Conservation (phyloP, 306 rosid genomes). For the Malus sylvestris region DNA sequence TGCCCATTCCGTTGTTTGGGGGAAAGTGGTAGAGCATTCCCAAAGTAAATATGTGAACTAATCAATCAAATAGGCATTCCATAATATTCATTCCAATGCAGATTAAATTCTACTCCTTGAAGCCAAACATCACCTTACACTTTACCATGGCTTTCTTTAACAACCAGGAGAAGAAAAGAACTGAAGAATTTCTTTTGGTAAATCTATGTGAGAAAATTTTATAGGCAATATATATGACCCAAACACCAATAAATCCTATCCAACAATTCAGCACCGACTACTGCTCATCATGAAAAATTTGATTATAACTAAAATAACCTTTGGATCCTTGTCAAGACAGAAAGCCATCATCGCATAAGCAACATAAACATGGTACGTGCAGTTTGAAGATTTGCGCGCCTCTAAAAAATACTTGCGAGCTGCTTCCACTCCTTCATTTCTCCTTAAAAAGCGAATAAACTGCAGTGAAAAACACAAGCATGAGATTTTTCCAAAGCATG, state of each 20-base stretch:
- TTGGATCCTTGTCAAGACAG: slow-evolving; percentile 94
- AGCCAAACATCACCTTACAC: background rate
- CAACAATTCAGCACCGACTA: background rate
- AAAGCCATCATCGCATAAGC: slow-evolving; percentile 91
- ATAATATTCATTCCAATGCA: background rate
- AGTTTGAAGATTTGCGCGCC: slow-evolving; percentile 80
- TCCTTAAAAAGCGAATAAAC: slow-evolving; percentile 88
- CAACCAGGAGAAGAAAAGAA: background rate
- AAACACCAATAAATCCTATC: slow-evolving; percentile 6
- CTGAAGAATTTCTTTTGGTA: background rate
- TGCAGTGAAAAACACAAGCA: slow-evolving; percentile 43
- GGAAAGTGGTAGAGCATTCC: background rate
- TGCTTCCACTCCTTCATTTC: slow-evolving; percentile 96
- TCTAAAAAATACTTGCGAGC: slow-evolving; percentile 91
- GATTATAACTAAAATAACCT: slow-evolving; percentile 36
- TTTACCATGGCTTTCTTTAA: background rate
- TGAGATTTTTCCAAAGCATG: slow-evolving; percentile 10
- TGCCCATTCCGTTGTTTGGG: background rate
- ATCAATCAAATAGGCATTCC: background rate
- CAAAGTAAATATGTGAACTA: background rate
- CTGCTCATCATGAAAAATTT: background rate
- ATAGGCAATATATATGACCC: slow-evolving; percentile 8
- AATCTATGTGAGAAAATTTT: background rate
- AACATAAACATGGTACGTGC: slow-evolving; percentile 90
- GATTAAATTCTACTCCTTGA: background rate